These are phyloP conservation scores for Fraxinus xanthoxyloides DNA, from an alignment of 305 asterid species.

Conservation along the genomic window DNA sequence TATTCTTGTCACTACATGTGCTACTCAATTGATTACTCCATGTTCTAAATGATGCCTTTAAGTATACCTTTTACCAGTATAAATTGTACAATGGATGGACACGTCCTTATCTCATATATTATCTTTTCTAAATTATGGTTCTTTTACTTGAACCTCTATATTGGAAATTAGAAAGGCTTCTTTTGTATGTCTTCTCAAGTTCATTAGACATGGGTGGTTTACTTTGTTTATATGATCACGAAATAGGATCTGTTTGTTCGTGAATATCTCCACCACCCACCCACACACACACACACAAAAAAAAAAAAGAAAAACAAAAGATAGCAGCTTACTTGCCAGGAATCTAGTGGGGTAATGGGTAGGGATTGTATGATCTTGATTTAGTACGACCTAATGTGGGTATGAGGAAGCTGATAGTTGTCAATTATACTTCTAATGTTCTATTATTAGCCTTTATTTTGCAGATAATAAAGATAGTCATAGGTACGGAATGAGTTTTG, in stretches of 20 bases:
- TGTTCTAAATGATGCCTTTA: not conserved
- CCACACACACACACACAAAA: not conserved
- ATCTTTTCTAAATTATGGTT: constrained; percentile 13
- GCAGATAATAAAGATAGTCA: not conserved
- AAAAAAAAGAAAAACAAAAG: not conserved
- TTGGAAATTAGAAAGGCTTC: not conserved
- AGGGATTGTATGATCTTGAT: not conserved
- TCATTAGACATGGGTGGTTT: not conserved
- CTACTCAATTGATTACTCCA: constrained; percentile 17
- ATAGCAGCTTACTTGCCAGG: not conserved
- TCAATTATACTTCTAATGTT: not conserved
- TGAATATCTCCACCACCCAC: not conserved
- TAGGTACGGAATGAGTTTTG: not conserved
- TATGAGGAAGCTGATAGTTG: not conserved
- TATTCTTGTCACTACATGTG: constrained; percentile 24
- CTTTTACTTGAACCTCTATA: not conserved
- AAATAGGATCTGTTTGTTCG: not conserved
- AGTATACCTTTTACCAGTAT: not conserved
- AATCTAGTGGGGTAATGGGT: not conserved
- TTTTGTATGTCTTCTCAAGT: not conserved
- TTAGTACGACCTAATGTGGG: not conserved
- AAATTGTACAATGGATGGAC: not conserved
- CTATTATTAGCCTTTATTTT: not conserved
- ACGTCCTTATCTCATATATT: not conserved
- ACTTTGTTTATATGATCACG: not conserved